These are phyloP conservation scores for Aspergillus sparsus DNA, from an alignment of 495 filamentous ascomycete species.

Conservation along the genomic window DNA sequence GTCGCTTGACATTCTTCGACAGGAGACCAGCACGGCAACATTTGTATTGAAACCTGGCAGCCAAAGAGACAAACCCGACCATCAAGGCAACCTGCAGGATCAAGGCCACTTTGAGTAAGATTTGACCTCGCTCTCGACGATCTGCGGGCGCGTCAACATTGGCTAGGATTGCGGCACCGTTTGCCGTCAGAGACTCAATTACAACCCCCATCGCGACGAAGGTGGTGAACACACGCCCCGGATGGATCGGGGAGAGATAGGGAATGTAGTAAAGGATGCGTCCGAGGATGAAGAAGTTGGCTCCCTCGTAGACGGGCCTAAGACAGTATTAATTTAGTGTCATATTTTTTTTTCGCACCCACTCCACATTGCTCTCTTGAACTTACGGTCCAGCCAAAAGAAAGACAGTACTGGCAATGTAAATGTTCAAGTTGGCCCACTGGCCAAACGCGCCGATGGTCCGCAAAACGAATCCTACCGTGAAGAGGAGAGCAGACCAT, in stretches of 20 bases:
- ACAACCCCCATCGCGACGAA: constrained; percentile 64
- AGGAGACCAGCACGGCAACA: constrained; percentile 56
- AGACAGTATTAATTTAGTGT: neutral
- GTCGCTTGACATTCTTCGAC: constrained; percentile 55
- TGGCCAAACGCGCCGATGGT: constrained; percentile 57
- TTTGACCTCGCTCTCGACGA: constrained; percentile 54
- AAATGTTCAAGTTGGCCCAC: constrained; percentile 56
- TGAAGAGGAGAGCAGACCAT: constrained; percentile 54
- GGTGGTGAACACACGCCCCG: constrained; percentile 73
- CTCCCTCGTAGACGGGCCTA: constrained; percentile 70
- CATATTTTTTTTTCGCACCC: neutral
- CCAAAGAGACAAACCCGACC: constrained; percentile 58
- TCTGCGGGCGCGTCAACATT: constrained; percentile 44
- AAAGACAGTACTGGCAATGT: constrained; percentile 61
- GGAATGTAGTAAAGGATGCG: constrained; percentile 79
- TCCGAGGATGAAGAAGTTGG: constrained; percentile 76
- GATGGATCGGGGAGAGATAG: constrained; percentile 74
- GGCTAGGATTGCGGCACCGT: constrained; percentile 63
- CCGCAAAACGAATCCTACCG: constrained; percentile 59
- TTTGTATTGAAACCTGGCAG: constrained; percentile 58
- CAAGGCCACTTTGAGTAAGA: constrained; percentile 65
- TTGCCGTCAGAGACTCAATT: constrained; percentile 67
- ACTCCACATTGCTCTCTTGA: too few relatives aligned
- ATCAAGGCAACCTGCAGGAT: constrained; percentile 69
- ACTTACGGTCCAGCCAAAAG: constrained; percentile 66